phyloP scores from a whole-genome alignment of 2,329 filamentous ascomycete genomes.

The Botrytis hyacinthi region DNA sequence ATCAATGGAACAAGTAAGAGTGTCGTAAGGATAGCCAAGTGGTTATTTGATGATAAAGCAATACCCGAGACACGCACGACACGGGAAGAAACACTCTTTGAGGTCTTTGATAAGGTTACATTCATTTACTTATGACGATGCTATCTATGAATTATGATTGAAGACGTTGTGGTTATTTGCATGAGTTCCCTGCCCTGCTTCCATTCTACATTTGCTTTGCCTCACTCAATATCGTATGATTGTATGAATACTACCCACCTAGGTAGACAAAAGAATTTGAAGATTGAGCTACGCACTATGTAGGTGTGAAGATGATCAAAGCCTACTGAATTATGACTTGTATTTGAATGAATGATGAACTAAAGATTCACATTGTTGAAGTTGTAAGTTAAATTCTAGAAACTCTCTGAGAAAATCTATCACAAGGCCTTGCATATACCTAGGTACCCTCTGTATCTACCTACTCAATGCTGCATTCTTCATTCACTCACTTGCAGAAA shows the following conservation, averaged over 20 bases:
- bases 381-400: neutral
- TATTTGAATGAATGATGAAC: neutral
- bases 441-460: too few species aligned
- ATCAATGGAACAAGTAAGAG: neutral
- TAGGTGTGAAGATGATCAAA: neutral
- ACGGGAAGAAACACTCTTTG: neutral
- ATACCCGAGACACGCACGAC: neutral
- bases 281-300: neutral
- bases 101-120: neutral
- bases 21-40: neutral
- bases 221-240: neutral
- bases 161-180: neutral
- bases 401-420: neutral
- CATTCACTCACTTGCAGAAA: neutral
- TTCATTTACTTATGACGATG: neutral
- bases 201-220: neutral
- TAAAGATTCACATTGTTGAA: neutral
- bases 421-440: neutral
- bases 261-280: neutral
- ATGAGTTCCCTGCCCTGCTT: neutral
- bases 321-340: neutral
- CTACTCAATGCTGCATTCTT: neutral
- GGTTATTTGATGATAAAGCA: neutral
- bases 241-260: neutral
- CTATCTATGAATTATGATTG: neutral